These are phyloP conservation scores for Myriangium duriaei DNA, from an alignment of 2,329 filamentous ascomycete genomes.

Conservation along the genomic window DNA sequence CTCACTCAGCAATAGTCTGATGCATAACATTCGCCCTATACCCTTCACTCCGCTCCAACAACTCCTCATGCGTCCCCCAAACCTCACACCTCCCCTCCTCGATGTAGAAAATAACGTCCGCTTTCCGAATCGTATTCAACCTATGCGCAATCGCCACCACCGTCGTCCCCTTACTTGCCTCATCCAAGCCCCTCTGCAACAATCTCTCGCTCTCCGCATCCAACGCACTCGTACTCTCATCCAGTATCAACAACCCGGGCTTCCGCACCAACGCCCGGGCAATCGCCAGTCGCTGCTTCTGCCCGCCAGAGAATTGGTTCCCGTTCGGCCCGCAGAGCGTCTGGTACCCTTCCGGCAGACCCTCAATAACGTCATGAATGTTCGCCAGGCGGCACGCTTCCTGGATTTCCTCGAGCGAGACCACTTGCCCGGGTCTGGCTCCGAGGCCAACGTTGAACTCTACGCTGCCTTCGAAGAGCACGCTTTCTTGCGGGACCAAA, in stretches of 20 bases:
- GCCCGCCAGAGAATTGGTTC: conserved; percentile 30
- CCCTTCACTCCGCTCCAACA: conserved; percentile 28
- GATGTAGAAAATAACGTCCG: conserved; percentile 34
- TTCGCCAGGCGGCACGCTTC: conserved; percentile 55
- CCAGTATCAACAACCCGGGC: conserved; percentile 29
- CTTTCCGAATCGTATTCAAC: conserved; percentile 28
- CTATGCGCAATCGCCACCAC: conserved; percentile 35
- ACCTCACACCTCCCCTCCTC: conserved; percentile 38
- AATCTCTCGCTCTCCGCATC: conserved; percentile 31
- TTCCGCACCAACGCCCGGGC: conserved; percentile 32
- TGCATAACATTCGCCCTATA: conserved; percentile 16
- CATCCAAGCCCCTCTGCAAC: conserved; percentile 28
- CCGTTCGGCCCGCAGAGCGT: conserved; percentile 37
- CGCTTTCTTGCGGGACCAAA: conserved; percentile 36
- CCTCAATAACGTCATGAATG: conserved; percentile 55
- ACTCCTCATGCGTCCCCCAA: conserved; percentile 36
- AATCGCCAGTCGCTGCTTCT: conserved; percentile 31
- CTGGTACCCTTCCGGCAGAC: conserved; percentile 52
- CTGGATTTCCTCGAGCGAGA: conserved; percentile 49
- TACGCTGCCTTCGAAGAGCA: conserved; percentile 35
- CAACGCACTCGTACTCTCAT: conserved; percentile 32
- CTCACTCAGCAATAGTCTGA: conserved; percentile 16
- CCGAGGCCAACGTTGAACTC: conserved; percentile 25
- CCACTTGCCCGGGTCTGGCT: conserved; percentile 41
- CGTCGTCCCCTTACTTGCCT: conserved; percentile 21